Evolutionary conservation across 768 basidiomycete genomes (phyloP).

Genomic region (Sarcodon aspratus): DNA sequence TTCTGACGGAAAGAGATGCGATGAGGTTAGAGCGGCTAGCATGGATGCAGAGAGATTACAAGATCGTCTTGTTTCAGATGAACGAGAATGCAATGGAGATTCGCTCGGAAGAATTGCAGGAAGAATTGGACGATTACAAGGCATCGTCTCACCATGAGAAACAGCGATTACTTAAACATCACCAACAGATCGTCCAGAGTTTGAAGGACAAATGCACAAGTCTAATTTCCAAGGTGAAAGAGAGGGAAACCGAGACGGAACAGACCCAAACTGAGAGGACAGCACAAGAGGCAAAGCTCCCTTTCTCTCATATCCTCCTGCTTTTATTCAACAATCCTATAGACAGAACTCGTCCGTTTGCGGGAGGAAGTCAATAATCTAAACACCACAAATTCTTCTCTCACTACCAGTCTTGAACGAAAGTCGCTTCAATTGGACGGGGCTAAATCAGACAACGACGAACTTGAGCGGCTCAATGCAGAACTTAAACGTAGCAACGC

Average conservation of each 20-base stretch:
- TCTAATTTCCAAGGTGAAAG: slow-evolving; percentile 26
- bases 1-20: slow-evolving; percentile 42
- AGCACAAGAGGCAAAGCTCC: slow-evolving; percentile 19
- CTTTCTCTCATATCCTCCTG: neutral
- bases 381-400: slow-evolving; percentile 32
- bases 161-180: slow-evolving; percentile 12
- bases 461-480: slow-evolving; percentile 44
- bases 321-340: neutral
- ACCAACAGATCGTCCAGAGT: slow-evolving; percentile 9
- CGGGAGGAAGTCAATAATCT: slow-evolving; percentile 40
- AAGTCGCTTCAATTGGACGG: slow-evolving; percentile 46
- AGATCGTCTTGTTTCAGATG: slow-evolving; percentile 56
- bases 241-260: slow-evolving; percentile 26
- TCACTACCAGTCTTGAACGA: slow-evolving; percentile 44
- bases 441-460: slow-evolving; percentile 35
- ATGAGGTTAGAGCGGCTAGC: slow-evolving; percentile 47
- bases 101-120: slow-evolving; percentile 40
- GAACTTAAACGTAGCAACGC: slow-evolving; percentile 45
- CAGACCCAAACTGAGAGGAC: slow-evolving; percentile 31
- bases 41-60: slow-evolving; percentile 51
- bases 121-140: slow-evolving; percentile 22
- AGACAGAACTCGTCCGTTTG: slow-evolving; percentile 31
- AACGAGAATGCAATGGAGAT: slow-evolving; percentile 49
- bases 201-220: slow-evolving; percentile 20
- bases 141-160: slow-evolving; percentile 18